These are phyloP conservation scores for Phytophthora agathidicida DNA, from an alignment of 352 stramenopile genomes.

Conservation along the genomic window DNA sequence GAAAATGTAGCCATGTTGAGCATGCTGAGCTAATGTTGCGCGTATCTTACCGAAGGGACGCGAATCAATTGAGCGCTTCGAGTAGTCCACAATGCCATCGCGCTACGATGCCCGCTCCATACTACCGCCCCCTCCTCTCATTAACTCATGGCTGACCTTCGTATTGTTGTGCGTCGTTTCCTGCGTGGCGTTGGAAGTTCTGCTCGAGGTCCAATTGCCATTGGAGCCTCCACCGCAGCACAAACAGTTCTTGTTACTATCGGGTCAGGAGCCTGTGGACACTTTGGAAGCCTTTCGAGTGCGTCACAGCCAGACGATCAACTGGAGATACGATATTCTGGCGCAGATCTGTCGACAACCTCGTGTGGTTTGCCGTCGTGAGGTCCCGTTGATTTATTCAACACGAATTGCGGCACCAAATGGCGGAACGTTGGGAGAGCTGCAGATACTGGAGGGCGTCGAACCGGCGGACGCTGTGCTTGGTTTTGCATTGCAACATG, in stretches of 20 bases:
- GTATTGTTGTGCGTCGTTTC: slow-evolving; percentile 20
- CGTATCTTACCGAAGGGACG: slow-evolving; percentile 22
- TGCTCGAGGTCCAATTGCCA: slow-evolving; percentile 32
- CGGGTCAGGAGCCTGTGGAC: slow-evolving; percentile 57
- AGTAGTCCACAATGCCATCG: slow-evolving; percentile 6
- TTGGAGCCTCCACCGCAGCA: slow-evolving; percentile 29
- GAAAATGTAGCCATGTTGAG: slow-evolving; percentile 12
- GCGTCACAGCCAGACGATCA: slow-evolving; percentile 34
- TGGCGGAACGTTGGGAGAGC: slow-evolving; percentile 36
- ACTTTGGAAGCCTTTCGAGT: slow-evolving; percentile 55
- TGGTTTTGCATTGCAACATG: slow-evolving; percentile 42
- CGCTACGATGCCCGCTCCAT: slow-evolving; percentile 2
- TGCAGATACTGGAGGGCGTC: slow-evolving; percentile 59
- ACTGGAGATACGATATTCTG: slow-evolving; percentile 48
- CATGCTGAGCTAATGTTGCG: slow-evolving; percentile 1
- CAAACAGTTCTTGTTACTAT: slow-evolving; percentile 39
- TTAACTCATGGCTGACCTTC: slow-evolving; percentile 13
- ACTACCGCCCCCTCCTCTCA: background rate
- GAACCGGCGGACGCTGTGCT: slow-evolving; percentile 59
- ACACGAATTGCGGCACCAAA: slow-evolving; percentile 38
- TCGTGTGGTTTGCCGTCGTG: slow-evolving; percentile 48
- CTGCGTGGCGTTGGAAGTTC: slow-evolving; percentile 27
- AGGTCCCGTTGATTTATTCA: slow-evolving; percentile 46
- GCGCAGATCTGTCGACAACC: slow-evolving; percentile 42
- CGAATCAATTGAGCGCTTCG: slow-evolving; percentile 12